Evolutionary conservation across 1,139 yeast species (phyloP), one percentile per base, ranked within the genome.

Genomic region (Magnusiomyces tetraspermus): DNA sequence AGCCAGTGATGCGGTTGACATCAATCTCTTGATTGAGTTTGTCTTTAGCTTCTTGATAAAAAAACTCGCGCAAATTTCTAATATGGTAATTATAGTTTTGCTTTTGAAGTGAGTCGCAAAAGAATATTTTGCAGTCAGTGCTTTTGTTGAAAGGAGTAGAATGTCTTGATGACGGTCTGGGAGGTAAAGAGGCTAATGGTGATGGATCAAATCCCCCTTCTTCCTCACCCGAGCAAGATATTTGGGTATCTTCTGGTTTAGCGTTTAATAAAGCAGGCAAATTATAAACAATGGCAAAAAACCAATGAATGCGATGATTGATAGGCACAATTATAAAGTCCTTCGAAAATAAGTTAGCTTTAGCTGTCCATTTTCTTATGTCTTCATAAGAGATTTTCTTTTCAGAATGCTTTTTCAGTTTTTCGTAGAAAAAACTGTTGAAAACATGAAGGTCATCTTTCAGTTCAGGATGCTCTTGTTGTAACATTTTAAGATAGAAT

Each of bases 241-340:
- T 11, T 6, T 28, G 11, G 19, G 45, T 22, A 24, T 13, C 33
- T 26, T 43, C 36, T 21, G 24, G 21, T 23, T 46, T 26, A 2
- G 30, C 19, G 11, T 46, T 46, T 8, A 54, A 28, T 19, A 64
- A 51, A 15, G 60, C 57, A 3, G 65, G 66, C 13, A 63, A 55
- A 40, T 64, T 62, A 51, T 62, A 63, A 13, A 65, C 57, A 23
- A 64, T 56, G 3, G 88, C 83, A 48, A 90, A 82, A 64, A 83
- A 87, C 99, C 99, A 94, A 69, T 94, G 99, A 44, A 62, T 33
- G 41, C 77, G 75, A 59, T 83, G 87, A 66, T 88, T 88, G 13
- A 94, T 82, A 0, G 99, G 99, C 19, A 94, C 74, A 4, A 90
- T 76, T 1, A 89, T 72, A 61, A 76, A 80, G 48, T 80, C 77